Percentiles rank a stretch among this genome's conserved stretches.
These are phyloP conservation scores for Daldinia sp. DNA, from an alignment of 2,329 filamentous ascomycete species.

Conservation along the genomic window DNA sequence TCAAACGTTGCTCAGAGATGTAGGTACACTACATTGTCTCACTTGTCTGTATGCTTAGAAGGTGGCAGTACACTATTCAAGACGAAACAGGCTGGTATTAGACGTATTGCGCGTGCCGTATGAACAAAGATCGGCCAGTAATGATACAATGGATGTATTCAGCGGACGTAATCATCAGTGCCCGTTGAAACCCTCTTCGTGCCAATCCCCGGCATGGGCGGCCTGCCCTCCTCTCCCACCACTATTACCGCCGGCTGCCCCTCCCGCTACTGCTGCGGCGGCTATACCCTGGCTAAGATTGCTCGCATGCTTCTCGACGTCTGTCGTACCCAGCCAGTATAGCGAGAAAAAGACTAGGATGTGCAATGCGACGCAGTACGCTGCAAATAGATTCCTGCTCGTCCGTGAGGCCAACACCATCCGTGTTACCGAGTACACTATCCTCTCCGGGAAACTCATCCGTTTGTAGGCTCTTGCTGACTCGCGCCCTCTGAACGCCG, in stretches of 20 bases:
- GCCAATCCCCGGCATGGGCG: slow-evolving; percentile 68
- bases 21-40: slow-evolving; percentile 9
- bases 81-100: slow-evolving; percentile 29
- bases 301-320: slow-evolving; percentile 72
- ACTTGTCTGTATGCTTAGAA: background rate
- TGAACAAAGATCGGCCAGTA: slow-evolving; percentile 34
- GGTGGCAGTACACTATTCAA: slow-evolving; percentile 9
- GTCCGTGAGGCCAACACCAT: slow-evolving; percentile 91
- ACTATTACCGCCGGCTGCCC: slow-evolving; percentile 52
- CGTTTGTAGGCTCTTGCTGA: slow-evolving; percentile 89
- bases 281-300: slow-evolving; percentile 65
- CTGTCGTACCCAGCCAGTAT: slow-evolving; percentile 81
- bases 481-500: slow-evolving; percentile 94
- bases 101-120: slow-evolving; percentile 28
- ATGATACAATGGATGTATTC: slow-evolving; percentile 37
- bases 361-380: slow-evolving; percentile 90
- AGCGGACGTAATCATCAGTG: slow-evolving; percentile 48
- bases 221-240: slow-evolving; percentile 52
- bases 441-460: slow-evolving; percentile 91
- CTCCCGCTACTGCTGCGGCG: slow-evolving; percentile 59
- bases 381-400: slow-evolving; percentile 93
- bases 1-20: background rate
- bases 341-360: slow-evolving; percentile 87
- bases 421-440: slow-evolving; percentile 89
- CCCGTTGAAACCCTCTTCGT: slow-evolving; percentile 69